Evolutionary conservation across 2,329 filamentous ascomycete species (phyloP).

Genomic region (Paecilomyces sp.): DNA sequence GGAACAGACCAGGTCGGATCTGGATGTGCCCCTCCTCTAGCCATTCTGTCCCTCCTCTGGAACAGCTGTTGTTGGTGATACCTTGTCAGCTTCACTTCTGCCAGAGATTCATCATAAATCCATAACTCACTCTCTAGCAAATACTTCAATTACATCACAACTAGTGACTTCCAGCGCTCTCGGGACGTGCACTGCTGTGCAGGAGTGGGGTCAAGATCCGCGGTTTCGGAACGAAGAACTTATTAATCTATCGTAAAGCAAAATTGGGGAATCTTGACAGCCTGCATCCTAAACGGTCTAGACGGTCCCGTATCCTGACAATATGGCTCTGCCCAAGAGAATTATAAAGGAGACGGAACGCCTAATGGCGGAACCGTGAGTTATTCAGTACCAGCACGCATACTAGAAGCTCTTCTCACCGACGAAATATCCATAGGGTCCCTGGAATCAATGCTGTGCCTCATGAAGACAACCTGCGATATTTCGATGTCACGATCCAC

Average conservation of each 20-base stretch:
- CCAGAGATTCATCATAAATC: not conserved
- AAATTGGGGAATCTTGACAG: not conserved
- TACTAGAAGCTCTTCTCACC: not conserved
- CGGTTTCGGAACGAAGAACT: not conserved
- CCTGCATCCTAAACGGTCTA: not conserved
- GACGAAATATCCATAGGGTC: constrained; percentile 53
- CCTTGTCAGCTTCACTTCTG: not conserved
- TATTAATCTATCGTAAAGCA: not conserved
- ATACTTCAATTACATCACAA: not conserved
- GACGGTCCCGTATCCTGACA: constrained; percentile 10
- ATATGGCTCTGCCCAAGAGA: constrained; percentile 77
- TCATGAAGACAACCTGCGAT: constrained; percentile 93
- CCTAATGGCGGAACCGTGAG: constrained; percentile 92
- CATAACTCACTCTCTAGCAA: not conserved
- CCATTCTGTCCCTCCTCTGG: not conserved
- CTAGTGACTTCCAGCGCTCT: not conserved
- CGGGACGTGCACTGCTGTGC: not conserved
- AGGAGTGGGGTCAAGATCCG: not conserved
- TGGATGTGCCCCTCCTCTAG: not conserved
- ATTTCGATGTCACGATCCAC: constrained; percentile 96
- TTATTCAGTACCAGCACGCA: constrained; percentile 5
- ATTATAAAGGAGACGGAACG: constrained; percentile 99
- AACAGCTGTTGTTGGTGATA: not conserved
- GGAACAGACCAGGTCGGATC: not conserved
- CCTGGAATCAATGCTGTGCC: constrained; percentile 93